A percentile compares a stretch with the other conserved stretches of the same genome.
phyloP scores from a whole-genome alignment of 1,284 basidiomycete species.

The Rhodotorula sp. region DNA sequence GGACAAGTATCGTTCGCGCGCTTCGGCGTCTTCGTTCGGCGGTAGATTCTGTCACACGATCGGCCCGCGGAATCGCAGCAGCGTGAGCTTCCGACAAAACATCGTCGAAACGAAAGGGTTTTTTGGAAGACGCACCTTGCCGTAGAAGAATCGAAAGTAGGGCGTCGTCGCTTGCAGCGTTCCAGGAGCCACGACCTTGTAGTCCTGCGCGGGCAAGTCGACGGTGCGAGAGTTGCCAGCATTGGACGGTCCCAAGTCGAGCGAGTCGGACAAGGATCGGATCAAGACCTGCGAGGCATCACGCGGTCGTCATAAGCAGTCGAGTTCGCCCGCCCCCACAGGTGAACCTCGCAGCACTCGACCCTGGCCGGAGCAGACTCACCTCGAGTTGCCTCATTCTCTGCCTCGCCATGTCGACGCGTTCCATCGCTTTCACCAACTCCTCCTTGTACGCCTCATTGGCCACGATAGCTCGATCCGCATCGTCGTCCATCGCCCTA shows the following conservation, averaged over 20 bases:
- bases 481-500: slow-evolving; percentile 18
- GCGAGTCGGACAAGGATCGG: not conserved
- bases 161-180: slow-evolving; percentile 16
- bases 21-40: slow-evolving; percentile 23
- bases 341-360: not conserved
- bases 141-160: slow-evolving; percentile 33
- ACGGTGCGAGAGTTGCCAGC: not conserved
- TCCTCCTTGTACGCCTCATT: slow-evolving; percentile 27
- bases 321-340: not conserved
- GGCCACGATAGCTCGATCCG: slow-evolving; percentile 14
- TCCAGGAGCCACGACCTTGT: slow-evolving; percentile 8
- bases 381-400: slow-evolving; percentile 21
- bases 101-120: not conserved
- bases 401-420: slow-evolving; percentile 14
- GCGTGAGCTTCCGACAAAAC: not conserved
- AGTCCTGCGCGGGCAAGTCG: not conserved
- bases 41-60: slow-evolving; percentile 24
- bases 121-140: slow-evolving; percentile 9
- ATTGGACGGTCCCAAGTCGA: not conserved
- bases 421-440: slow-evolving; percentile 17
- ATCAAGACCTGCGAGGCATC: slow-evolving; percentile 16
- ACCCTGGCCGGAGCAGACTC: not conserved
- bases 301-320: no score
- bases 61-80: no score
- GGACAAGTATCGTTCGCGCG: slow-evolving; percentile 23